phyloP scores from a whole-genome alignment of 805 yeast genomes.

The Groenewaldozyma tartarivorans region DNA sequence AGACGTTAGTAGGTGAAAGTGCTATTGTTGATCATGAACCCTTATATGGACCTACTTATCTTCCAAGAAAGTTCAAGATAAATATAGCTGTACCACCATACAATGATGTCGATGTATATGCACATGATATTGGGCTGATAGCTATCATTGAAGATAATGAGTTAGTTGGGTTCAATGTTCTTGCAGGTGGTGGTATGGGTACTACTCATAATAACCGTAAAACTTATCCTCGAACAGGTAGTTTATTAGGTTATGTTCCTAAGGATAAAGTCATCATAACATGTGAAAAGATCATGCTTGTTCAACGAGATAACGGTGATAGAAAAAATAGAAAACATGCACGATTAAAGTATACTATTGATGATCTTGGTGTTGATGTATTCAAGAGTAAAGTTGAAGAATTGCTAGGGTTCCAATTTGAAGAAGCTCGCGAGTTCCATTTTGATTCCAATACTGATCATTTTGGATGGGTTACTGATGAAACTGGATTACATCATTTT shows the following conservation, averaged over 20 bases:
- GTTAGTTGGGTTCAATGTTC: conserved; percentile 74
- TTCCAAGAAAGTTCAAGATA: conserved; percentile 93
- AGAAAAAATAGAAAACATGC: conserved; percentile 96
- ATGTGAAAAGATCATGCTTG: conserved; percentile 85
- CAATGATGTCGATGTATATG: conserved; percentile 94
- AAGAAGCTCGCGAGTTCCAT: conserved; percentile 58
- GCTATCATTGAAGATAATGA: conserved; percentile 63
- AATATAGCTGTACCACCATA: conserved; percentile 93
- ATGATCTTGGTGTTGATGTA: conserved; percentile 82
- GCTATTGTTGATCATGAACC: conserved; percentile 79
- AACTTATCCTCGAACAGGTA: conserved; percentile 93
- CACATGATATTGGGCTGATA: conserved; percentile 87
- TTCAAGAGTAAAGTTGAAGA: conserved; percentile 78
- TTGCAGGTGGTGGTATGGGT: conserved; percentile 99
- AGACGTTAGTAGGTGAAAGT: conserved; percentile 78
- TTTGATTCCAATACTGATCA: conserved; percentile 82
- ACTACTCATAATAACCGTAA: conserved; percentile 93
- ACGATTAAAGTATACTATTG: conserved; percentile 92
- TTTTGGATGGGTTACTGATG: conserved; percentile 88
- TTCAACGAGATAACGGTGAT: conserved; percentile 92
- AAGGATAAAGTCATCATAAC: conserved; percentile 62
- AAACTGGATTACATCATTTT: conserved; percentile 71
- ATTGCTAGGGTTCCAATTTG: conserved; percentile 66
- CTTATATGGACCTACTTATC: conserved; percentile 71
- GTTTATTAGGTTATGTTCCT: conserved; percentile 67